Evolutionary conservation across 768 basidiomycete species (phyloP).

Genomic region (Podaxis mareebaensis): DNA sequence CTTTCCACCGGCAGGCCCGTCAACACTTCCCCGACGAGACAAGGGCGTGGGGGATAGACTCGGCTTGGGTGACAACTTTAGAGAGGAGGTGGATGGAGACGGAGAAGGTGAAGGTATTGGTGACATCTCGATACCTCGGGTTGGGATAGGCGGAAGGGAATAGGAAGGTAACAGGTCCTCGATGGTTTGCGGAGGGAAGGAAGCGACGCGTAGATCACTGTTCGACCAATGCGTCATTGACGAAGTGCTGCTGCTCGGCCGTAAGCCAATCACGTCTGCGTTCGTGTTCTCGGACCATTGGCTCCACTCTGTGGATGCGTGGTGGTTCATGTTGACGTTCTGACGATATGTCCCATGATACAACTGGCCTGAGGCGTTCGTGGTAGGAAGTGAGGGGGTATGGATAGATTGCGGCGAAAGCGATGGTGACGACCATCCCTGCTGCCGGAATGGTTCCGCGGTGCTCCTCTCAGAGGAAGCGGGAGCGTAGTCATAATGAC

Average conservation of each 20-base stretch:
- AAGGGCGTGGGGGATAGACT: slow-evolving; percentile 22
- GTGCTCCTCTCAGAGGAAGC: slow-evolving; percentile 15
- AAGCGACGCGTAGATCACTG: slow-evolving; percentile 10
- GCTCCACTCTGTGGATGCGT: slow-evolving; percentile 3
- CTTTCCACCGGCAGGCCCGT: slow-evolving; percentile 33
- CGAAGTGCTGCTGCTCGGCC: not conserved
- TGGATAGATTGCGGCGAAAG: slow-evolving; percentile 10
- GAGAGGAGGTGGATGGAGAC: slow-evolving; percentile 24
- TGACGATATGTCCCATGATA: not conserved
- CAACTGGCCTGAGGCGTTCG: not conserved
- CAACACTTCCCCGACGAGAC: slow-evolving; percentile 30
- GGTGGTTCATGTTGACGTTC: not conserved
- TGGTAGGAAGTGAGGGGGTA: slow-evolving; percentile 5
- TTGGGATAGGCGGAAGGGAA: slow-evolving; percentile 11
- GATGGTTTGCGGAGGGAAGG: slow-evolving; percentile 3
- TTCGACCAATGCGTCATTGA: slow-evolving; percentile 8
- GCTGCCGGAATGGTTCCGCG: slow-evolving; percentile 1
- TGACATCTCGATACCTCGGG: slow-evolving; percentile 29
- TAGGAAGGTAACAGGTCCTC: slow-evolving; percentile 9
- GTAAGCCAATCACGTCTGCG: slow-evolving; percentile 2
- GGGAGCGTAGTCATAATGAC: slow-evolving; percentile 10
- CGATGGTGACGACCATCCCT: slow-evolving; percentile 11
- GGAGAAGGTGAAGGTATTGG: slow-evolving; percentile 36
- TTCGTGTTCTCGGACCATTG: slow-evolving; percentile 10
- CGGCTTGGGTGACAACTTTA: slow-evolving; percentile 21